Conservation (phyloP, 2,329 filamentous ascomycete species). For the Dactylellina haptotyla region DNA sequence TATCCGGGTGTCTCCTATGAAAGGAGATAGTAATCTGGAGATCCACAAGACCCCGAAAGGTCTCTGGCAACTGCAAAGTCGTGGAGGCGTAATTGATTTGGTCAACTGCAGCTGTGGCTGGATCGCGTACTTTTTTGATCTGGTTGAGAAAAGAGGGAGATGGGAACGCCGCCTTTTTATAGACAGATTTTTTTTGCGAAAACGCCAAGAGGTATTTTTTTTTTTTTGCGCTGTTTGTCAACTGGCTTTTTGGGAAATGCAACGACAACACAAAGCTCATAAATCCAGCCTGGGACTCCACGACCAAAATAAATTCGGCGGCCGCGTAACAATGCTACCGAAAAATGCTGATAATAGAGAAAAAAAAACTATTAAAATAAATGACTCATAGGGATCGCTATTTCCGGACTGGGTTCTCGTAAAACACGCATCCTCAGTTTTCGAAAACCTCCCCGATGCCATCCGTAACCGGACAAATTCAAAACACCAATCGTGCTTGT, state of each 20-base stretch:
- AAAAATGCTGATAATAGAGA: too few relatives aligned
- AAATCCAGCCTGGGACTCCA: too few relatives aligned
- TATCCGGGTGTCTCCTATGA: constrained; percentile 22
- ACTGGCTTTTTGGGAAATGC: constrained; percentile 17
- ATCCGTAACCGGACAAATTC: too few relatives aligned
- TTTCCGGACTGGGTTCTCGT: too few relatives aligned
- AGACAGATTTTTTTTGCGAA: constrained; percentile 9
- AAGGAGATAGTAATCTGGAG: constrained; percentile 40
- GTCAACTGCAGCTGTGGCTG: constrained; percentile 55
- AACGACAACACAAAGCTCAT: constrained; percentile 41
- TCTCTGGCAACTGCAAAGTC: constrained; percentile 55
- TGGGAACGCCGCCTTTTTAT: constrained; percentile 25
- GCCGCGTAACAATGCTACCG: too few relatives aligned
- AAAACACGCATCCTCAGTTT: too few relatives aligned
- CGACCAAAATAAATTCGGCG: too few relatives aligned
- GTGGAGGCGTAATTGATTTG: constrained; percentile 36
- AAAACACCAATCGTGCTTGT: too few relatives aligned
- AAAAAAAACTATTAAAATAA: too few relatives aligned
- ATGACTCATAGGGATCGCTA: too few relatives aligned
- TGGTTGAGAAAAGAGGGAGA: constrained; percentile 26
- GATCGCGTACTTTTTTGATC: constrained; percentile 55
- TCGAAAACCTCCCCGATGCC: too few relatives aligned
- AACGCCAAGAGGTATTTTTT: constrained; percentile 33
- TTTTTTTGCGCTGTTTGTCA: too few relatives aligned
- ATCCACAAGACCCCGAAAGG: constrained; percentile 49